Base-by-base conservation (phyloP, 805 yeast genomes). In the Starmerella sp. region DNA sequence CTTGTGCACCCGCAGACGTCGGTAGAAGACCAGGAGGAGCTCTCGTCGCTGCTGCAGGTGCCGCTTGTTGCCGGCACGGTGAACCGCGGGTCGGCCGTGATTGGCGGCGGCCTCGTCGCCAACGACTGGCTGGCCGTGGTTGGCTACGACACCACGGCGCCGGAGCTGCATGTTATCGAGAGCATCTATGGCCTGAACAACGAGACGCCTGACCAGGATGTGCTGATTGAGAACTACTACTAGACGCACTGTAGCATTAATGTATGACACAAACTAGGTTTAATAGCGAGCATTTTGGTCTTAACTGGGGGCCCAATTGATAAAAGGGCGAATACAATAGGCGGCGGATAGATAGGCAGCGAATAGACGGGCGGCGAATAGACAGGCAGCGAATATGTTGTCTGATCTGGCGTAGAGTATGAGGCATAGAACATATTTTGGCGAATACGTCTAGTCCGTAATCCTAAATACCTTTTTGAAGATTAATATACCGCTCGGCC, bases 11-110 rank as follows among this genome's bases (percentile, higher is more conserved):
- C 99, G 41, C 96, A 88, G 71, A 95, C 98, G 43, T 82, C 95
- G 37, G 82, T 93, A 56, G 96, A 93, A 72, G 98, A 93, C 71
- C 98, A 93, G 75, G 98, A 93, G 75, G 99, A 93, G 74, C 78
- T 93, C 64, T 86, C 96, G 7, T 88, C 97, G 48, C 77, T 93
- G 69, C 77, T 93, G 66, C 98, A 93, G 74, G 95, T 93, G 43
- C 99, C 99, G 54, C 77, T 93, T 61, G 98, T 93, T 49, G 98
- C 99, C 6, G 99, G 99, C 71, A 90, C 97, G 41, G 90, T 93
- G 57, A 93, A 93, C 76, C 84, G 98, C 72, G 99, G 99, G 73
- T 87, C 96, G 32, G 74, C 95, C 5, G 97, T 91, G 50, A 95
- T 93, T 58, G 98, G 98, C 66, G 97, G 97, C 48, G 99, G 99